Percentiles rank a stretch among this genome's conserved stretches.
These are phyloP conservation scores for Aspergillus sclerotiicarbonarius DNA, from an alignment of 495 filamentous ascomycete species.

Conservation along the genomic window DNA sequence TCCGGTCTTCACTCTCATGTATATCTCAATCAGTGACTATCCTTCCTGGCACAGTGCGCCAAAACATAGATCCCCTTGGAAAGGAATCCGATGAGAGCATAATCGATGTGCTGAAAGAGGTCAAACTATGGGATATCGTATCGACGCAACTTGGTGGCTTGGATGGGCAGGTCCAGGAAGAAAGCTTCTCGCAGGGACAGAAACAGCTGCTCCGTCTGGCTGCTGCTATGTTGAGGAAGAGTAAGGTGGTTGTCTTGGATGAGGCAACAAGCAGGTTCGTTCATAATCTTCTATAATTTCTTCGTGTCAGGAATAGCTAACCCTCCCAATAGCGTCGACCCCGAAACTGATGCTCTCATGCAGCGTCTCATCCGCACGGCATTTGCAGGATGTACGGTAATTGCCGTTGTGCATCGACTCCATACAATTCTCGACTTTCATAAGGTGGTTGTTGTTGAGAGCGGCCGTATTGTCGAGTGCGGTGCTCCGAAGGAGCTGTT, in stretches of 20 bases:
- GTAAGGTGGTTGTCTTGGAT: neutral
- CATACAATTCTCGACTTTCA: conserved; percentile 24
- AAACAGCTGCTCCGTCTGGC: neutral
- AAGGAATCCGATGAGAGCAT: neutral
- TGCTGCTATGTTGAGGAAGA: neutral
- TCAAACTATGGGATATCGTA: neutral
- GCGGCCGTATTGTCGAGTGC: conserved; percentile 16
- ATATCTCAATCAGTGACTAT: neutral
- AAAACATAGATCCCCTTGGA: neutral
- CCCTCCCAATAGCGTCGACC: neutral
- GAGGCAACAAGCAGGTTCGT: neutral
- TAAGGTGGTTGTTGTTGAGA: conserved; percentile 18
- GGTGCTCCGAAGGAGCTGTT: neutral
- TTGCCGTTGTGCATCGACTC: conserved; percentile 21
- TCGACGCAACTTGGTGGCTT: neutral
- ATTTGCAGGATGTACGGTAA: conserved; percentile 13
- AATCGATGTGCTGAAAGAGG: neutral
- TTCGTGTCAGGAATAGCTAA: neutral
- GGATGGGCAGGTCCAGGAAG: neutral
- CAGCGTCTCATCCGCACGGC: neutral
- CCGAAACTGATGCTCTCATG: neutral
- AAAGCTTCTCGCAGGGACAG: conserved; percentile 1
- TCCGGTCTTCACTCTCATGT: neutral
- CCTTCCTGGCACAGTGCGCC: neutral
- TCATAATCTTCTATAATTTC: neutral